These are phyloP conservation scores for Solanum tacnaense DNA, from an alignment of 257 asterid genomes.

Conservation along the genomic window DNA sequence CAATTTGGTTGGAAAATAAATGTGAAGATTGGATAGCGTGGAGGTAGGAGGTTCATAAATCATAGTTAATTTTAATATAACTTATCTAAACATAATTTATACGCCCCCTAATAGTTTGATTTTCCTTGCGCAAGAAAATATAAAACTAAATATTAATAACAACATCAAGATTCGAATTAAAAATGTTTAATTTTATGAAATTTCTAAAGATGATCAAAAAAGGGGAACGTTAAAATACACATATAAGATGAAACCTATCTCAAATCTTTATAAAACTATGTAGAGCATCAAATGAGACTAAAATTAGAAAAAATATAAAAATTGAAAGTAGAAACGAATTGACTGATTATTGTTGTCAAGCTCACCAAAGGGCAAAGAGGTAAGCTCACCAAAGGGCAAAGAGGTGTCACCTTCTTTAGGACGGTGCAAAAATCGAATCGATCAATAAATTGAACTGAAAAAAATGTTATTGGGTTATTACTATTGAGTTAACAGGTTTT, in stretches of 20 bases:
- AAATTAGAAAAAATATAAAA: background rate
- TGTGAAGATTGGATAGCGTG: background rate
- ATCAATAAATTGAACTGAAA: too few species aligned
- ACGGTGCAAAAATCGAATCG: too few species aligned
- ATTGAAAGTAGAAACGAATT: background rate
- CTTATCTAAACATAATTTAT: background rate
- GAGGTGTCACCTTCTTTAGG: background rate
- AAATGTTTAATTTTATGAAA: too few species aligned
- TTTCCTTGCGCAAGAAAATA: background rate
- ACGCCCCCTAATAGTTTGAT: background rate
- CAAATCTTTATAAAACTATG: background rate
- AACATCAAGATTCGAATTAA: background rate
- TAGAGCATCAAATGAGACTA: background rate
- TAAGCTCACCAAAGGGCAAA: too few species aligned
- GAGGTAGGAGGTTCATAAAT: background rate
- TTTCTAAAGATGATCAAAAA: too few species aligned
- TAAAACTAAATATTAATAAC: background rate
- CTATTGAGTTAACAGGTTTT: too few species aligned
- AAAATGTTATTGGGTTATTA: too few species aligned
- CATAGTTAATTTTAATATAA: rapidly evolving
- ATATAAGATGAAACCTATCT: background rate
- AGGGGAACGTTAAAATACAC: background rate
- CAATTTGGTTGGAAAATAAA: background rate
- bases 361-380: background rate
- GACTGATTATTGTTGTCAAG: background rate